Evolutionary conservation across 768 basidiomycete species (phyloP).

Genomic region (Tricholoma sp.): DNA sequence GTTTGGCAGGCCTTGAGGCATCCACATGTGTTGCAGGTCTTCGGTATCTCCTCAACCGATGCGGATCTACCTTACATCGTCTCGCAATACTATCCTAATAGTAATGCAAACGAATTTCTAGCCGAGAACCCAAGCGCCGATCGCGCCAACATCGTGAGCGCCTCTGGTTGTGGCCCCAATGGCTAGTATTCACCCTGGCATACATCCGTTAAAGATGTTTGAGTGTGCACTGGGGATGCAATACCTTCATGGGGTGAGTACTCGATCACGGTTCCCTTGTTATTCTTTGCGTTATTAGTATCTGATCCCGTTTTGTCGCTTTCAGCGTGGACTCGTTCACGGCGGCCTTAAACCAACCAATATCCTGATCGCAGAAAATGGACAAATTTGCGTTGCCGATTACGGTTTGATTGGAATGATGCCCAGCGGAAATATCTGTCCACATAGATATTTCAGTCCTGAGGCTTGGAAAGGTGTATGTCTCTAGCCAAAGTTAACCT

Average conservation of each 20-base stretch:
- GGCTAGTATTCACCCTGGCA: not conserved
- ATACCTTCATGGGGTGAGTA: not conserved
- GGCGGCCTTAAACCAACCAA: not conserved
- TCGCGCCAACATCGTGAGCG: not conserved
- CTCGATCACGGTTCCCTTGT: not conserved
- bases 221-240: not conserved
- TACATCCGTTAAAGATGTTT: not conserved
- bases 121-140: not conserved
- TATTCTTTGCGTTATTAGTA: not conserved
- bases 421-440: not conserved
- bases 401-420: not conserved
- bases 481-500: not conserved
- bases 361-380: not conserved
- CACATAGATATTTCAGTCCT: not conserved
- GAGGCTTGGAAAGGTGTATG: not conserved
- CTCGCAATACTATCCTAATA: not conserved
- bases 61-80: not conserved
- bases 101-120: not conserved
- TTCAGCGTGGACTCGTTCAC: not conserved
- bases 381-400: not conserved
- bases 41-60: not conserved
- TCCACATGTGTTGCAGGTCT: not conserved
- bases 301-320: not conserved
- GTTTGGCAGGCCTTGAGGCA: conserved; percentile 1
- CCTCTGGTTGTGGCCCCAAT: not conserved